phyloP scores from a whole-genome alignment of 2,329 filamentous ascomycete genomes.

The Elsinoe australis region DNA sequence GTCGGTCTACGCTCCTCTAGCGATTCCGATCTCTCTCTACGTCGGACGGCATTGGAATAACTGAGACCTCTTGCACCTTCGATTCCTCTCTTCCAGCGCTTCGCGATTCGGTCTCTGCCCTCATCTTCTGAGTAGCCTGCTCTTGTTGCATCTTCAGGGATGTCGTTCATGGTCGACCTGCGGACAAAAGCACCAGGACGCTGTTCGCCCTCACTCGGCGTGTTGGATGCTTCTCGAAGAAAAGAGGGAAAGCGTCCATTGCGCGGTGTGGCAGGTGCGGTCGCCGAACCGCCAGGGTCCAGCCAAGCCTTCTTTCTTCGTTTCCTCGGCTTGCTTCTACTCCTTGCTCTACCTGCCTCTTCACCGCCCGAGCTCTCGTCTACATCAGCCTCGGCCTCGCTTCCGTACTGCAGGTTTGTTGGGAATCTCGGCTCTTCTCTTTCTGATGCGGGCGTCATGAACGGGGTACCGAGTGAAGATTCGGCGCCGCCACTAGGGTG shows the following conservation, averaged over 20 bases:
- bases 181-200: slow-evolving; percentile 32
- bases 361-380: slow-evolving; percentile 78
- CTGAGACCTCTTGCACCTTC: slow-evolving; percentile 43
- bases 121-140: slow-evolving; percentile 46
- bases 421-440: slow-evolving; percentile 36
- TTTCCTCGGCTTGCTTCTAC: slow-evolving; percentile 49
- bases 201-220: slow-evolving; percentile 51
- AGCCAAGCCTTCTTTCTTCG: slow-evolving; percentile 58
- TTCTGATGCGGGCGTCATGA: slow-evolving; percentile 43
- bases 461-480: slow-evolving; percentile 27
- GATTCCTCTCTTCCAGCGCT: slow-evolving; percentile 41
- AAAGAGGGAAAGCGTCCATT: slow-evolving; percentile 44
- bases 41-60: slow-evolving; percentile 27
- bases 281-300: slow-evolving; percentile 49
- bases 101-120: slow-evolving; percentile 41
- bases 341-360: slow-evolving; percentile 43
- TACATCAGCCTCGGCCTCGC: slow-evolving; percentile 68
- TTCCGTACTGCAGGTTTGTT: slow-evolving; percentile 53
- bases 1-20: slow-evolving; percentile 36
- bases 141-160: slow-evolving; percentile 38
- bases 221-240: slow-evolving; percentile 39
- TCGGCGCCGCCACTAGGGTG: slow-evolving; percentile 42
- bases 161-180: slow-evolving; percentile 42
- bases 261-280: slow-evolving; percentile 60
- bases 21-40: slow-evolving; percentile 24